A percentile compares a stretch with the other conserved stretches of the same genome.
Evolutionary conservation across 495 filamentous ascomycete species (phyloP).

Genomic region (Filosporella fistucella): DNA sequence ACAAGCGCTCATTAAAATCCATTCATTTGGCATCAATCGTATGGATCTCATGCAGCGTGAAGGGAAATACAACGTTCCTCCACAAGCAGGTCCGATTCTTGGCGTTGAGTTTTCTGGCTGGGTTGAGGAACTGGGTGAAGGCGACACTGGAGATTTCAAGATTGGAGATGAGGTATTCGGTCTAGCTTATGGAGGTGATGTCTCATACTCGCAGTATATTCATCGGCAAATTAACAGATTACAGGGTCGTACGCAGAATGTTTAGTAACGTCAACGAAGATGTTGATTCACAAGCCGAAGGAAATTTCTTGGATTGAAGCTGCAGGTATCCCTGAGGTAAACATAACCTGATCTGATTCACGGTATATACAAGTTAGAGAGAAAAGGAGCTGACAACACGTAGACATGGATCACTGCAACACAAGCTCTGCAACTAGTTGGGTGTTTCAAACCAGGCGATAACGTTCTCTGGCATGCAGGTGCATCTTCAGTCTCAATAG

Average conservation of each 20-base stretch:
- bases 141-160: conserved; percentile 36
- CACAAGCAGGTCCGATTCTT: conserved; percentile 65
- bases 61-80: conserved; percentile 73
- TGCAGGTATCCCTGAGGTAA: conserved; percentile 55
- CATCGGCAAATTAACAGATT: neutral
- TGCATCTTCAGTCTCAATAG: conserved; percentile 81
- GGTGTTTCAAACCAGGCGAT: conserved; percentile 60
- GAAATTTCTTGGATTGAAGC: conserved; percentile 66
- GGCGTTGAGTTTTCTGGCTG: conserved; percentile 86
- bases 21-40: conserved; percentile 80
- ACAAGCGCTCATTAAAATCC: conserved; percentile 68
- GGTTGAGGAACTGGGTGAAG: conserved; percentile 49
- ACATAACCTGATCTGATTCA: conserved; percentile 37
- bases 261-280: conserved; percentile 61
- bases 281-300: conserved; percentile 54
- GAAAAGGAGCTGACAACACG: too few relatives aligned
- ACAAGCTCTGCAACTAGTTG: conserved; percentile 79
- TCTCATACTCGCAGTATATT: neutral
- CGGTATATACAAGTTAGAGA: too few relatives aligned
- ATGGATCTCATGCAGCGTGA: conserved; percentile 84
- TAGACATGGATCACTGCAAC: conserved; percentile 88
- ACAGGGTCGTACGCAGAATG: conserved; percentile 75
- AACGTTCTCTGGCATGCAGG: conserved; percentile 89
- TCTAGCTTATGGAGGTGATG: conserved; percentile 79
- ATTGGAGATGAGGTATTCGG: conserved; percentile 75